Evolutionary conservation across 1,139 yeast species (phyloP).

Genomic region (Sugiyamaella neomexicana): DNA sequence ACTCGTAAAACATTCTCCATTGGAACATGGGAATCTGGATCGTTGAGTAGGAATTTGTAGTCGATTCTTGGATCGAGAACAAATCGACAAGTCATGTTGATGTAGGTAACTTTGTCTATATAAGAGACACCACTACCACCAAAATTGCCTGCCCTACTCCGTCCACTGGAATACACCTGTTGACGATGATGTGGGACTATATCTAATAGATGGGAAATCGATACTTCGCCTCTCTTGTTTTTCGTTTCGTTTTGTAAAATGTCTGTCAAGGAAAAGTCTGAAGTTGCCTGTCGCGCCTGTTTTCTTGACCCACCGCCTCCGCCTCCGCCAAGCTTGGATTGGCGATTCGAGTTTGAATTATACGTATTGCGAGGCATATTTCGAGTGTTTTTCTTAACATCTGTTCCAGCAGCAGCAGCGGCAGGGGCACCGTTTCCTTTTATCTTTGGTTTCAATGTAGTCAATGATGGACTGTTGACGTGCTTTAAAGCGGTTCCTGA

Average conservation of each 20-base stretch:
- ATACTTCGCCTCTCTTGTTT: slow-evolving; percentile 33
- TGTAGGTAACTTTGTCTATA: slow-evolving; percentile 68
- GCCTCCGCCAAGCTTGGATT: background rate
- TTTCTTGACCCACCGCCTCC: slow-evolving; percentile 11
- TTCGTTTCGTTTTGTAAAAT: slow-evolving; percentile 15
- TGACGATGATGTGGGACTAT: slow-evolving; percentile 21
- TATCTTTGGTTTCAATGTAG: background rate
- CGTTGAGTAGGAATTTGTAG: slow-evolving; percentile 57
- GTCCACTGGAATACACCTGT: background rate
- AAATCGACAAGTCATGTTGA: slow-evolving; percentile 83
- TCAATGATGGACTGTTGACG: background rate
- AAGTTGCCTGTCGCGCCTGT: background rate
- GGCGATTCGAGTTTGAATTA: slow-evolving; percentile 2
- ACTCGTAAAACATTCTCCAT: slow-evolving; percentile 66
- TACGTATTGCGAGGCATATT: background rate
- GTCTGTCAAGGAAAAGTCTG: slow-evolving; percentile 11
- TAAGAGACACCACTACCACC: slow-evolving; percentile 6
- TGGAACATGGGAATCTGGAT: slow-evolving; percentile 75
- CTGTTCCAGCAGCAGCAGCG: background rate
- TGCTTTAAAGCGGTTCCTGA: background rate
- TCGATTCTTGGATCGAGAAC: slow-evolving; percentile 63
- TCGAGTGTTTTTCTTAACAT: background rate
- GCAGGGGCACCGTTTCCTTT: background rate
- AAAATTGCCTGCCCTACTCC: background rate
- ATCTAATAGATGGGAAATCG: slow-evolving; percentile 38